Conservation (phyloP, 768 basidiomycete genomes). For the Mrakia blollopis region DNA sequence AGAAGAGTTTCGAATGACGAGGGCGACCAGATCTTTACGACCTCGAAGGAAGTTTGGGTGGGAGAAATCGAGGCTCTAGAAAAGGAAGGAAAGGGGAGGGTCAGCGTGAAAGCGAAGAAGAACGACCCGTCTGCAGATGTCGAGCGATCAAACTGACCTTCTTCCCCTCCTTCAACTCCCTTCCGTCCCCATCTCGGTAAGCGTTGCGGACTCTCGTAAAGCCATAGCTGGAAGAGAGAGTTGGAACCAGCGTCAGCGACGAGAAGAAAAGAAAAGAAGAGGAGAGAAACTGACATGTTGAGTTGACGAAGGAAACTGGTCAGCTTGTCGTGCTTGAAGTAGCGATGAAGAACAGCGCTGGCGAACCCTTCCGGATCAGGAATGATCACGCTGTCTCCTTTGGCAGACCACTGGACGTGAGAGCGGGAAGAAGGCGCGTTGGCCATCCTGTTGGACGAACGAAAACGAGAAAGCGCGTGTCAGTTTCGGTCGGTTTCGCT, state of each 20-base stretch:
- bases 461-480: background rate
- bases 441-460: background rate
- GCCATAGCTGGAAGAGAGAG: background rate
- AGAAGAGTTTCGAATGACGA: background rate
- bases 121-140: background rate
- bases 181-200: background rate
- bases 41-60: background rate
- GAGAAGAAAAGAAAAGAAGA: background rate
- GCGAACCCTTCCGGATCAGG: conserved; percentile 3
- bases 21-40: background rate
- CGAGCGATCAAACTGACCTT: conserved; percentile 3
- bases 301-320: background rate
- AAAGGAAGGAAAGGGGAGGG: background rate
- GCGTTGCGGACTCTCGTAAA: background rate
- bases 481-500: background rate
- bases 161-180: background rate
- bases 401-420: background rate
- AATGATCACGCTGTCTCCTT: background rate
- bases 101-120: background rate
- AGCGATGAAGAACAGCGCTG: background rate
- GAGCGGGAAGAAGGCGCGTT: background rate
- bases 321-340: background rate
- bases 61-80: background rate
- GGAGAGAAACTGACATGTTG: background rate
- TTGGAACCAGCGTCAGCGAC: too few species aligned